Base-by-base conservation (phyloP, 306 rosid species). In the Quercus alba region DNA sequence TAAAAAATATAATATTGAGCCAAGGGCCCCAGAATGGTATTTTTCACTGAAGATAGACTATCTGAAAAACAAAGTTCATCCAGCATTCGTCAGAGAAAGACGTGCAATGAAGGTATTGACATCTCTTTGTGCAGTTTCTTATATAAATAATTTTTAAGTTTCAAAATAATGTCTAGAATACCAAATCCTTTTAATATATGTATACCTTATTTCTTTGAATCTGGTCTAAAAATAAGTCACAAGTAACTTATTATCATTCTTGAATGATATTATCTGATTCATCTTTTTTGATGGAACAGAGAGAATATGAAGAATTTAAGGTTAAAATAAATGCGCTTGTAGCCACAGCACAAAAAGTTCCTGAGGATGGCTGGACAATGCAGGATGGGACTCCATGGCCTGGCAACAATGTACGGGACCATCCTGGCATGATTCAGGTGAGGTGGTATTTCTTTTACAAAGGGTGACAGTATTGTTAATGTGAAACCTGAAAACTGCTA, bases 381-480 rank as follows among this genome's bases (percentile, higher is more conserved):
- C 97, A 93, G 77, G 99, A 95, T 77, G 99, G 99, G 62, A 90
- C 97, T 79, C 98, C 96, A 5, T 95, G 99, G 99, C 99, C 97
- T 14, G 98, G 99, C 74, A 95, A 93, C 84, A 88, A 91, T 71
- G 99, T 95, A 63, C 84, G 99, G 80, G 98, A 95, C 78, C 99
- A 95, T 85, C 99, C 99, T 72, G 98, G 98, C 86, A 95, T 95
- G 99, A 95, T 95, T 93, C 99, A 95, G 97, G 98, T 95, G 75
- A 77, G 84, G 61, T 70, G 70, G 72, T 75, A 71, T 44, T 75
- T 75, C 81, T 25, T 68, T 20, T 73, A 14, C 49, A 46, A n/a
- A 75, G 62, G 76, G n/a, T 78, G 15, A 51, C 33, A 26, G 26
- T 67, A 70, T 20, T 14, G 35, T 73, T 33, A 30, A 66, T 3